These are phyloP conservation scores for Ceratocystis harringtonii DNA, from an alignment of 2,329 filamentous ascomycete genomes.

Conservation along the genomic window DNA sequence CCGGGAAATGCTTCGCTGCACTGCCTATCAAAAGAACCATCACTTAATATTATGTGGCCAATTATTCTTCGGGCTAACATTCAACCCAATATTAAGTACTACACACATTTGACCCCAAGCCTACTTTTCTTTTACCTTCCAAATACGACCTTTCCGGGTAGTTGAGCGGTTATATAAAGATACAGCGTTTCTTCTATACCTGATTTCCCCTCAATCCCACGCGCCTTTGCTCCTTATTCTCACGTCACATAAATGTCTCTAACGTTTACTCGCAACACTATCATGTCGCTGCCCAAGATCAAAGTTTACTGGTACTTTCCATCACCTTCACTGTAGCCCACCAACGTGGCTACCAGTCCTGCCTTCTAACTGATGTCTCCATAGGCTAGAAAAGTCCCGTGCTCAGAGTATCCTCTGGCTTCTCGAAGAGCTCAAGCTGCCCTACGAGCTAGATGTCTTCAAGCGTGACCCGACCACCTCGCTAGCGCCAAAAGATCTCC, in stretches of 20 bases:
- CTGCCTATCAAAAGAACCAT: background rate
- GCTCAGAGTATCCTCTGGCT: constrained; percentile 76
- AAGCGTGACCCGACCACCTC: constrained; percentile 47
- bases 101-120: background rate
- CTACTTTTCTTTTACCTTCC: background rate
- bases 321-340: background rate
- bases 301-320: constrained; percentile 27
- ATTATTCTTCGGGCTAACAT: background rate
- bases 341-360: background rate
- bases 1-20: background rate
- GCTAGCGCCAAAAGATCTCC: constrained; percentile 62
- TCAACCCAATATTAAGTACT: background rate
- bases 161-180: background rate
- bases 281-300: constrained; percentile 30
- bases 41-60: background rate
- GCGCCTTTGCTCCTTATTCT: background rate
- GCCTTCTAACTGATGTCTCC: constrained; percentile 7
- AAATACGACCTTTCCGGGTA: background rate
- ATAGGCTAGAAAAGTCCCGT: constrained; percentile 69
- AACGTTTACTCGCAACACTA: background rate
- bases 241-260: background rate
- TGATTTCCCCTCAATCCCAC: background rate
- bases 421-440: constrained; percentile 63
- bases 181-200: background rate
- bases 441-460: constrained; percentile 68